Base-by-base conservation (phyloP, 2,329 filamentous ascomycete genomes). In the Cryoendolithus antarcticus region DNA sequence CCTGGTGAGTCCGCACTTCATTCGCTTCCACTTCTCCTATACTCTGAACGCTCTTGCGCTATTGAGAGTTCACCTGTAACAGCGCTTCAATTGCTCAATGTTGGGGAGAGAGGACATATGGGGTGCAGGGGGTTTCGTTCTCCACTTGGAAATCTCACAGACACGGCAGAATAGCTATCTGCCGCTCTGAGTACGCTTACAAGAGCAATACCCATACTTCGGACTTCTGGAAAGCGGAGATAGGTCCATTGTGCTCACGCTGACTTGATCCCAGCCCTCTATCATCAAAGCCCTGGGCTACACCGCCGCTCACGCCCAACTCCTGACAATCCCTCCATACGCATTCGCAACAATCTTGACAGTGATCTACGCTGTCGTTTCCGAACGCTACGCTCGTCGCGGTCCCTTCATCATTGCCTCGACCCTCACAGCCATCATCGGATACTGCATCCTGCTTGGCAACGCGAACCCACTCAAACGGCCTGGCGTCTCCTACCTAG, bases 351-450 rank as follows among this genome's bases (percentile, higher is more conserved):
- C 78, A 39, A 38, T 72, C 4, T 65, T 76, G 0, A 82, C 77
- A 0, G 51, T 82, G 3, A 50, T 59, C 0, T 64, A 77, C 3
- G 80, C 80, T 0, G 58, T 76, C 9, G 58, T 75, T 0, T 78
- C 77, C 0, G 79, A 85, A 47, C 67, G 65, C 9, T 62, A 69
- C 0, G 64, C 66, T 1, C 65, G 67, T 9, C 70, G 80, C 9
- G 76, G 76, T 0, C 64, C 76, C 1, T 83, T 82, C 54, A 75
- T 84, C 51, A 70, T 75, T 0, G 64, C 80, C 1, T 59, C 69
- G 4, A 48, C 49, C 2, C 31, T 49, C 8, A 50, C 49, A 10
- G 54, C 51, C 15, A 57, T 62, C 42, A 54, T 60, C 39, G 62
- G 62, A 29, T 64, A 63, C 51, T 49, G 51, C 44, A 61, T 65